Percentiles rank a stretch among this genome's conserved stretches.
Evolutionary conservation across 2,329 filamentous ascomycete species (phyloP).

Genomic region (Davidsoniella neocaledoniae): DNA sequence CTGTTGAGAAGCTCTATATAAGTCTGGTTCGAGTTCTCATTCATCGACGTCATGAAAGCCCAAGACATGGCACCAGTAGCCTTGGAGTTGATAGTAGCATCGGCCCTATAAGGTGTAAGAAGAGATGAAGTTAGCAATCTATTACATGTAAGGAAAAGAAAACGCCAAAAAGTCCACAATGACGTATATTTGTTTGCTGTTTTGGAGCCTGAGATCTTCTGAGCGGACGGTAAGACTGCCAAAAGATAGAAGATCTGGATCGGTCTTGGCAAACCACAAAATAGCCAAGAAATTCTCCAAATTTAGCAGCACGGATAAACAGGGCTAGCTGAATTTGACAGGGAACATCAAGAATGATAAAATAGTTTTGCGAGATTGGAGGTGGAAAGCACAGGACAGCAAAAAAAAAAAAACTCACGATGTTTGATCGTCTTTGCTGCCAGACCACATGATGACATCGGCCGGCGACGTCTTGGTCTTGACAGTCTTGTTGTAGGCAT

Average conservation of each 20-base stretch:
- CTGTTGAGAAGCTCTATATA: slow-evolving; percentile 93
- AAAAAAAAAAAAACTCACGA: slow-evolving; percentile 32
- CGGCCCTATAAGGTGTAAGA: slow-evolving; percentile 40
- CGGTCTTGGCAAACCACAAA: too few relatives aligned
- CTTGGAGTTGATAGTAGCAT: slow-evolving; percentile 73
- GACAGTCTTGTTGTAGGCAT: slow-evolving; percentile 60
- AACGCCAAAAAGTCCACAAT: too few relatives aligned
- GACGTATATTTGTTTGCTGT: too few relatives aligned
- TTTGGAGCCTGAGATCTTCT: too few relatives aligned
- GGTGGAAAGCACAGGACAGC: too few relatives aligned
- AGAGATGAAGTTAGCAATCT: not conserved
- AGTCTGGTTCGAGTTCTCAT: slow-evolving; percentile 86
- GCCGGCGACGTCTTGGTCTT: slow-evolving; percentile 85
- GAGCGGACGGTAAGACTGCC: too few relatives aligned
- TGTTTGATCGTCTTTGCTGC: slow-evolving; percentile 90
- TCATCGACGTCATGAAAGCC: slow-evolving; percentile 83
- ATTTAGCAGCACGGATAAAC: too few relatives aligned
- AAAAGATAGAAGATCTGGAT: too few relatives aligned
- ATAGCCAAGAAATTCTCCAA: too few relatives aligned
- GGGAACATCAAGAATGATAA: not conserved
- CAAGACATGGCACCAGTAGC: slow-evolving; percentile 97
- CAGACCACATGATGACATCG: slow-evolving; percentile 96
- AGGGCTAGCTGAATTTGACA: too few relatives aligned
- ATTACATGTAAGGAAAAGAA: not conserved
- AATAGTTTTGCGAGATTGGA: too few relatives aligned